Evolutionary conservation across 1,284 basidiomycete genomes (phyloP).

Genomic region (Rhodotorula sp.): DNA sequence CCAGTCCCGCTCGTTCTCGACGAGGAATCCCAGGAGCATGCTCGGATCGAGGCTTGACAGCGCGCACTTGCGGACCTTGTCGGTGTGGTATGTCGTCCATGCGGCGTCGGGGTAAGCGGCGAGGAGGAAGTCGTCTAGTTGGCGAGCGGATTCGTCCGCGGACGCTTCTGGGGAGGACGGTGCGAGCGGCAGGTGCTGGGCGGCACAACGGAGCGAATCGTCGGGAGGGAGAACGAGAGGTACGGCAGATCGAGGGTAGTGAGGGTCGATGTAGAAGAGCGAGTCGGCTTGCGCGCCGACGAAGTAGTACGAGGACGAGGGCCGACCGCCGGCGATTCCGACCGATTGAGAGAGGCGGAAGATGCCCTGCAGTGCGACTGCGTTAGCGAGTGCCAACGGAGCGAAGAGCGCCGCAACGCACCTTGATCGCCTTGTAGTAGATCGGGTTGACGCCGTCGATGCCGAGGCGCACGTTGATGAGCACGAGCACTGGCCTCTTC

Average conservation of each 20-base stretch:
- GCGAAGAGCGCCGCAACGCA: slow-evolving; percentile 47
- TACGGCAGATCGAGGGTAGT: slow-evolving; percentile 78
- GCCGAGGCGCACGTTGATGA: slow-evolving; percentile 83
- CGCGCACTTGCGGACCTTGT: slow-evolving; percentile 88
- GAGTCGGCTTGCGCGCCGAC: slow-evolving; percentile 86
- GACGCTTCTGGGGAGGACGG: not conserved
- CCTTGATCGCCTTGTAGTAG: slow-evolving; percentile 92
- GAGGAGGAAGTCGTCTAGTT: slow-evolving; percentile 60
- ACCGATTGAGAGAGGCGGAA: slow-evolving; percentile 94
- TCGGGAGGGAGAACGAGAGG: slow-evolving; percentile 58
- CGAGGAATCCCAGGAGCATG: slow-evolving; percentile 92
- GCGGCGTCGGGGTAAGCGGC: slow-evolving; percentile 65
- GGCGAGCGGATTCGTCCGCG: not conserved
- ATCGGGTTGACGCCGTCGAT: slow-evolving; percentile 91
- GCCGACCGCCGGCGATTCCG: slow-evolving; percentile 92
- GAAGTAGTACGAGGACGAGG: slow-evolving; percentile 95
- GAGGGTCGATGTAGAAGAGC: slow-evolving; percentile 94
- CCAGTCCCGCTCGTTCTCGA: slow-evolving; percentile 78
- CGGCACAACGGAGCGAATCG: not conserved
- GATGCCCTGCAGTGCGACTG: slow-evolving; percentile 58
- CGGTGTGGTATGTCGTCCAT: slow-evolving; percentile 87
- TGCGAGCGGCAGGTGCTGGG: slow-evolving; percentile 7
- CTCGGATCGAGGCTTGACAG: slow-evolving; percentile 88
- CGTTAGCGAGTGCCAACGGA: not conserved
- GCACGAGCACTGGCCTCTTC: slow-evolving; percentile 81